phyloP scores from a whole-genome alignment of 495 filamentous ascomycete species.

The Aspergillus affinis region DNA sequence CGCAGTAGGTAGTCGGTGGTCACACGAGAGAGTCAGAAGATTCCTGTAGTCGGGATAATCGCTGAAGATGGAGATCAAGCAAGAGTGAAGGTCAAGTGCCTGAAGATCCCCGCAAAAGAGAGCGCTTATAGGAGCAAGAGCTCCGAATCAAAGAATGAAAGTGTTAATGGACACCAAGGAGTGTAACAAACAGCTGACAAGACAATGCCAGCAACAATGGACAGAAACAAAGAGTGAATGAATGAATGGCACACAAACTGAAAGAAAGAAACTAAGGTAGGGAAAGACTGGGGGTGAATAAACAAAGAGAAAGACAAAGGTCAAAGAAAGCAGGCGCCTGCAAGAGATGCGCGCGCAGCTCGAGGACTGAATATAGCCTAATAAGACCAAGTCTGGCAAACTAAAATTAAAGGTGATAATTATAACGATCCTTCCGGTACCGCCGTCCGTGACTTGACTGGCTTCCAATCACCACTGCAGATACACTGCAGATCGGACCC shows the following conservation, averaged over 20 bases:
- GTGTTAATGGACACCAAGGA: slow-evolving; percentile 8
- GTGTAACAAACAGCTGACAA: background rate
- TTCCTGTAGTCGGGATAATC: background rate
- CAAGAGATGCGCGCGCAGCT: no score
- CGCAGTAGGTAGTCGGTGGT: background rate
- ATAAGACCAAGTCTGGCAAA: no score
- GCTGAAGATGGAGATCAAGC: background rate
- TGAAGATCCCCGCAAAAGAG: background rate
- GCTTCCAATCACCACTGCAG: background rate
- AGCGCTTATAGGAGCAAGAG: background rate
- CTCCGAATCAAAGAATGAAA: background rate
- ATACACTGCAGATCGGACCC: background rate
- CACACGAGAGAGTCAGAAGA: slow-evolving; percentile 19
- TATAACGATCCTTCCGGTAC: background rate
- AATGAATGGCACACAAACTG: slow-evolving; percentile 13
- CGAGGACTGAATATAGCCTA: no score
- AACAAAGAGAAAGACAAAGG: slow-evolving; percentile 5
- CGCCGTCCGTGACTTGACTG: background rate
- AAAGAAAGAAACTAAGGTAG: slow-evolving; percentile 11
- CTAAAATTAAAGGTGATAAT: background rate
- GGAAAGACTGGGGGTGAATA: slow-evolving; percentile 10
- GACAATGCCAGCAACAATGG: slow-evolving; percentile 1
- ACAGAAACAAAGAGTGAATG: slow-evolving; percentile 5
- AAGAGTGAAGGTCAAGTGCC: background rate
- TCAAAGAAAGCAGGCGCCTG: no score